Percentiles rank a stretch among this genome's conserved stretches.
Conservation (phyloP, 306 rosid genomes). For the Aeschynomene evenia region DNA sequence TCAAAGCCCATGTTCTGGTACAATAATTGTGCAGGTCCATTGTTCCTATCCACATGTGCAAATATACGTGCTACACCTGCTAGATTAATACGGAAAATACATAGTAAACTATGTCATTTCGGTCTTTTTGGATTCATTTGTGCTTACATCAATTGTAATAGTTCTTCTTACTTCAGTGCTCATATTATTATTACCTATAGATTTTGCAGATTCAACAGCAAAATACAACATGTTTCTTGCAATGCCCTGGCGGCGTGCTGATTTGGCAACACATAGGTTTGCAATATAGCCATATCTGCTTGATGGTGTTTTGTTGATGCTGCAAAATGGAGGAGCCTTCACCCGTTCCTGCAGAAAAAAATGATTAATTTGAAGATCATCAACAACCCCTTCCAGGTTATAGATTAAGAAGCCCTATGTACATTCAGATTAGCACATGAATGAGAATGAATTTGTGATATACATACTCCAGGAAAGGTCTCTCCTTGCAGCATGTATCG, state of each 20-base stretch:
- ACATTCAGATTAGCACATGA: not conserved
- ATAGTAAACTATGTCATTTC: not conserved
- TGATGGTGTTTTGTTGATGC: conserved; percentile 39
- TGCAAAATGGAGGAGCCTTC: conserved; percentile 47
- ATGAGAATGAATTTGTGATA: not conserved
- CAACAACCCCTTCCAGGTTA: not conserved
- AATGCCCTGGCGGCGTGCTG: conserved; percentile 73
- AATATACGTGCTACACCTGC: conserved; percentile 57
- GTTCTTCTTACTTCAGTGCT: conserved; percentile 9
- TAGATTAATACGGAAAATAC: not conserved
- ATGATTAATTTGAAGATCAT: conserved; percentile 1
- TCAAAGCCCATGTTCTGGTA: conserved; percentile 70
- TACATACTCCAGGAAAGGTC: conserved; percentile 83
- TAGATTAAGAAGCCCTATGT: conserved; percentile 6
- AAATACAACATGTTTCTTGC: conserved; percentile 70
- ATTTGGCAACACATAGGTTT: conserved; percentile 64
- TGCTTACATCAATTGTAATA: not conserved
- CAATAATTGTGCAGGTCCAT: conserved; percentile 45
- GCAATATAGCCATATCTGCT: conserved; percentile 65
- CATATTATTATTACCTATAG: conserved; percentile 54
- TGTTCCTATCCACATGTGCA: conserved; percentile 62
- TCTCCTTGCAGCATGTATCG: conserved; percentile 61
- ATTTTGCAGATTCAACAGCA: conserved; percentile 56
- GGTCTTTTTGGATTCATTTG: not conserved
- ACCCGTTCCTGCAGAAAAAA: conserved; percentile 53